Evolutionary conservation across 306 rosid species (phyloP).

Genomic region (Trifolium subterraneum): DNA sequence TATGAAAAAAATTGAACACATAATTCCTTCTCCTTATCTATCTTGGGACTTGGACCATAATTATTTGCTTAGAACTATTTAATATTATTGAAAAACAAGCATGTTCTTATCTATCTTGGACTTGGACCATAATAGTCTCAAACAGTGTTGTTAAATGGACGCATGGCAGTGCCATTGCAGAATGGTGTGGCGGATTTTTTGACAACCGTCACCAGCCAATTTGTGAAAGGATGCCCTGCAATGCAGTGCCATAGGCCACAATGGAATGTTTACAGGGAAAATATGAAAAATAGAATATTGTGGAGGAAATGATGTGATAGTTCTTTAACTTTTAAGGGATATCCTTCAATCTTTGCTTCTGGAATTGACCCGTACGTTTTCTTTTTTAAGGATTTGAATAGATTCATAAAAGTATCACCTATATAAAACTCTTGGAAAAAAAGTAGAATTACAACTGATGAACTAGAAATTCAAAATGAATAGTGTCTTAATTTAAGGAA

Average conservation of each 20-base stretch:
- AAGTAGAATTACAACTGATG: neutral
- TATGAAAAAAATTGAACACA: neutral
- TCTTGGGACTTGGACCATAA: neutral
- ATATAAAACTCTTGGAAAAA: neutral
- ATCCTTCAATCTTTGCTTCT: too few species aligned
- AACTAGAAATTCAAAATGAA: constrained; percentile 11
- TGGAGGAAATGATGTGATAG: neutral
- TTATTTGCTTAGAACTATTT: neutral
- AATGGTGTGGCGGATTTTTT: too few species aligned
- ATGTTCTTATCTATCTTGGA: neutral
- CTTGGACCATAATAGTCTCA: neutral
- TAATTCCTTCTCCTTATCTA: neutral
- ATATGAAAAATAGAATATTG: neutral
- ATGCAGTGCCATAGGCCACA: too few species aligned
- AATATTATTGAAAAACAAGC: neutral
- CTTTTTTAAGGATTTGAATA: neutral
- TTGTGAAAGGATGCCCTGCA: too few species aligned
- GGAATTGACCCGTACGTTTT: too few species aligned
- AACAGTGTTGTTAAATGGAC: neutral
- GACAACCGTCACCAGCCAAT: too few species aligned
- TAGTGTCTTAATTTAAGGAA: neutral
- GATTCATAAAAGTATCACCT: neutral
- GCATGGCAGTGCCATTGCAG: neutral
- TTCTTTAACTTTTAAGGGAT: too few species aligned
- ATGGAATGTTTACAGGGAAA: too few species aligned